Conservation (phyloP, 345 rosid species). For the Turritis glabra region DNA sequence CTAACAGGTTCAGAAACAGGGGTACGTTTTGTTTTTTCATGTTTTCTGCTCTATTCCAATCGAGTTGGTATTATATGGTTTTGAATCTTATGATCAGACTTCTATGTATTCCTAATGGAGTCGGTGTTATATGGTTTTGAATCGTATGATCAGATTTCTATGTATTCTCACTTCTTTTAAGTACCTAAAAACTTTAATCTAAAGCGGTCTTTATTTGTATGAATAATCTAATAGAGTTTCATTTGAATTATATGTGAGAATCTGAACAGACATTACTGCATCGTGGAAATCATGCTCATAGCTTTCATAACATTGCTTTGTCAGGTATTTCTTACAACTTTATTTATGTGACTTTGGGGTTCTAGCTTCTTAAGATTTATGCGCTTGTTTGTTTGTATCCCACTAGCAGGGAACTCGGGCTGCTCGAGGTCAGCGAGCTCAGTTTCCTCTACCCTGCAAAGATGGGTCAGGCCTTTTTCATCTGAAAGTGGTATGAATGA, state of each 20-base stretch:
- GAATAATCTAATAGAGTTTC: conserved; percentile 6
- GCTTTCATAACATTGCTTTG: conserved; percentile 46
- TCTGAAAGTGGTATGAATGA: conserved; percentile 59
- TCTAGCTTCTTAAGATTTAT: not conserved
- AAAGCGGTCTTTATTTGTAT: not conserved
- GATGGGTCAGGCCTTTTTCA: conserved; percentile 60
- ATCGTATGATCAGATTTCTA: not conserved
- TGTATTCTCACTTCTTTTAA: not conserved
- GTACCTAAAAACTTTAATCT: not conserved
- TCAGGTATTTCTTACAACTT: conserved; percentile 44
- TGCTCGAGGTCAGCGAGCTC: conserved; percentile 30
- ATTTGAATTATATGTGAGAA: conserved; percentile 21
- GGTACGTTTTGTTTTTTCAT: conserved; percentile 42
- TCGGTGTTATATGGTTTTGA: not conserved
- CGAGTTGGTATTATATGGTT: not conserved
- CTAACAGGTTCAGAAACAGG: conserved; percentile 44
- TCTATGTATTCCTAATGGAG: not conserved
- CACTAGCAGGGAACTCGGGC: conserved; percentile 45
- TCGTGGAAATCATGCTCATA: conserved; percentile 46
- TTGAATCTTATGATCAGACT: not conserved
- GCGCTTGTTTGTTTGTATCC: conserved; percentile 11
- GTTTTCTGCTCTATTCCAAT: not conserved
- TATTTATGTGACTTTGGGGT: not conserved
- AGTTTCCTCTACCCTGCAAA: conserved; percentile 38
- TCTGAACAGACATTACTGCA: conserved; percentile 45